Percentiles rank a stretch among this genome's conserved stretches.
These are phyloP conservation scores for Solanum appendiculatum DNA, from an alignment of 257 asterid genomes.

Conservation along the genomic window DNA sequence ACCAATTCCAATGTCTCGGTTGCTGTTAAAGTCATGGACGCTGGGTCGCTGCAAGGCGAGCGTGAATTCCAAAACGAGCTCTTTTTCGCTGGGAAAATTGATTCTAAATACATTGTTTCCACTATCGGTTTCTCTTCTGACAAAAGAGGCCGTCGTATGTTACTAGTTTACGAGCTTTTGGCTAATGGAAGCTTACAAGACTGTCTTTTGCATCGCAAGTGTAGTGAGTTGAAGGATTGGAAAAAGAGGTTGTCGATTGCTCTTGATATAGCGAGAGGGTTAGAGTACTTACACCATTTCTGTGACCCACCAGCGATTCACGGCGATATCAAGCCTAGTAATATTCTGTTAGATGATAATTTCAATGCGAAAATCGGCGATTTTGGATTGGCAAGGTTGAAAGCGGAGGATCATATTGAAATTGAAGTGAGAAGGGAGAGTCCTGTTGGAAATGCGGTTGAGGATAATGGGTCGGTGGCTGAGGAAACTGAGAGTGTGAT, in stretches of 20 bases:
- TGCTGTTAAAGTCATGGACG: conserved; percentile 89
- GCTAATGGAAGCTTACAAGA: conserved; percentile 91
- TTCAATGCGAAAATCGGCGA: conserved; percentile 82
- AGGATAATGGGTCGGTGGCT: conserved; percentile 61
- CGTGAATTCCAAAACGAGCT: conserved; percentile 95
- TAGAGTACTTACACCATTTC: conserved; percentile 76
- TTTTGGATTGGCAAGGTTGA: conserved; percentile 88
- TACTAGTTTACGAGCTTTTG: conserved; percentile 78
- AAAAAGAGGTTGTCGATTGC: conserved; percentile 55
- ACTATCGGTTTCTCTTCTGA: conserved; percentile 72
- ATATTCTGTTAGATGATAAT: conserved; percentile 48
- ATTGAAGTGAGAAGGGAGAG: conserved; percentile 55
- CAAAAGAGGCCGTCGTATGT: conserved; percentile 66
- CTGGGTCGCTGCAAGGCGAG: conserved; percentile 93
- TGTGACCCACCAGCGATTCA: conserved; percentile 90
- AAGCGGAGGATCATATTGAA: conserved; percentile 46
- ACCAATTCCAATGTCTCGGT: conserved; percentile 17
- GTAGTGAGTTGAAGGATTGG: conserved; percentile 71
- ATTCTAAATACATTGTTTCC: conserved; percentile 55
- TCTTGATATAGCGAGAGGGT: conserved; percentile 71
- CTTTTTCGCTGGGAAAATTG: conserved; percentile 60
- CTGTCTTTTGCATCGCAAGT: conserved; percentile 70
- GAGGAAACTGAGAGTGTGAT: conserved; percentile 89
- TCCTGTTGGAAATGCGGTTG: conserved; percentile 17
- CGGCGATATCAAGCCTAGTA: conserved; percentile 95